Evolutionary conservation across 306 rosid species (phyloP), one percentile per base, ranked within the genome.

Genomic region (Bauhinia variegata): DNA sequence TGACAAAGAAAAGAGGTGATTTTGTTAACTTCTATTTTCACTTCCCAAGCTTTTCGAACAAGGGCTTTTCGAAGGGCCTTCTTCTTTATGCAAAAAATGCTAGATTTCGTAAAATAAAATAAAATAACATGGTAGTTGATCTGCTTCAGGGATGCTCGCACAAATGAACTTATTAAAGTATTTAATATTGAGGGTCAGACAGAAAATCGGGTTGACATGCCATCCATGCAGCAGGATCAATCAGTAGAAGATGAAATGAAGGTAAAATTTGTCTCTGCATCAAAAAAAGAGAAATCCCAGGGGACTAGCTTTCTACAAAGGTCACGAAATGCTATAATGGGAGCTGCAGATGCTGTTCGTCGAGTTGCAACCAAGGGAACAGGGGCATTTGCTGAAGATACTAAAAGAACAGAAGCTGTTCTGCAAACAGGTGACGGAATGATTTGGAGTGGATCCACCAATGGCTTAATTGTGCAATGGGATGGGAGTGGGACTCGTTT

Each of bases 321-420:
- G 41, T 95, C 99, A 10, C 89, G 96, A 15, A 90, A 95, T 71
- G 96, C 96, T 34, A 83, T 95, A 54, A 80, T 90, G 91, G 99
- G 99, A 72, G 97, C 97, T 71, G 99, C 97, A 65, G 97, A 95
- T 77, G 99, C 88, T 6, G 99, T 95, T 54, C 95, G 99, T 49
- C 82, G 97, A 28, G 97, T 95, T 66, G 99, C 97, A 69, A 83
- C 92, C 16, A 88, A 87, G 78, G 96, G 99, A 17, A 87, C 97
- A 34, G 97, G 99, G 65, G 97, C 97, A 33, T 89, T 95, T 62
- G 89, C 72, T 30, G 99, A 95, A 30, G 99, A 90, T 63, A 50
- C 82, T 64, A 90, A 86, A 83, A 84, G 92, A 75, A 87, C 85
- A 2, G 99, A 90, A 78, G 87, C 97, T n/a, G 56, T 90, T 0